phyloP scores from a whole-genome alignment of 768 basidiomycete genomes.

The Kondoa malvinella region DNA sequence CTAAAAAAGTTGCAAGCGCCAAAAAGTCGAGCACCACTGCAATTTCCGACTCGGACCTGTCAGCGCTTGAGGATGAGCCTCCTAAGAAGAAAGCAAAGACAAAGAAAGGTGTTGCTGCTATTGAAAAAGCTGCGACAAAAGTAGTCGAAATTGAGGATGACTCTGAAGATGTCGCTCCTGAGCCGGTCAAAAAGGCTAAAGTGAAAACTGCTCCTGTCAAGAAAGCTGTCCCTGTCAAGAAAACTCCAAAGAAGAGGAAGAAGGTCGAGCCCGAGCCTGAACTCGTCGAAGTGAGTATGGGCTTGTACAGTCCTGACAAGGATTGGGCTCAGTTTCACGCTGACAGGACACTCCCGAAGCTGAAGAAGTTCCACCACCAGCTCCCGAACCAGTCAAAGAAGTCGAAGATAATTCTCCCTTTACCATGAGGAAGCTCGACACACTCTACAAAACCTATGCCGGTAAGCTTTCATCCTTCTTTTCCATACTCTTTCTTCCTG shows the following conservation, averaged over 20 bases:
- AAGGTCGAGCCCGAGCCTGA: neutral
- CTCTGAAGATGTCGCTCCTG: neutral
- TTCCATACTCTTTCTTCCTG: neutral
- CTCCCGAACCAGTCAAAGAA: neutral
- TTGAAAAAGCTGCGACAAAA: neutral
- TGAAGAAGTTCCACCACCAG: neutral
- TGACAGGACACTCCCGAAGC: neutral
- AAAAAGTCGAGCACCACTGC: neutral
- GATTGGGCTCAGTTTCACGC: no score
- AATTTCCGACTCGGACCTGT: neutral
- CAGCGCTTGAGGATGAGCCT: neutral
- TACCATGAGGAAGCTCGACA: neutral
- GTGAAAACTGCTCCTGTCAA: neutral
- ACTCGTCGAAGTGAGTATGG: neutral
- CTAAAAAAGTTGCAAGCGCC: neutral
- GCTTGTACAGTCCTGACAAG: neutral
- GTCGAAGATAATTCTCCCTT: neutral
- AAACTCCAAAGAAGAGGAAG: neutral
- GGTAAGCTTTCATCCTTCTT: neutral
- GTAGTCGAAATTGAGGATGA: neutral
- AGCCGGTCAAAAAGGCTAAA: neutral
- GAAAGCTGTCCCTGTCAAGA: conserved; percentile 1
- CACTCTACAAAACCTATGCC: neutral
- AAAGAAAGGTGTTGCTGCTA: neutral
- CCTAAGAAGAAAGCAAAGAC: neutral